Conservation (phyloP, 108 stramenopile species). For the Cyclotella kingstonii region DNA sequence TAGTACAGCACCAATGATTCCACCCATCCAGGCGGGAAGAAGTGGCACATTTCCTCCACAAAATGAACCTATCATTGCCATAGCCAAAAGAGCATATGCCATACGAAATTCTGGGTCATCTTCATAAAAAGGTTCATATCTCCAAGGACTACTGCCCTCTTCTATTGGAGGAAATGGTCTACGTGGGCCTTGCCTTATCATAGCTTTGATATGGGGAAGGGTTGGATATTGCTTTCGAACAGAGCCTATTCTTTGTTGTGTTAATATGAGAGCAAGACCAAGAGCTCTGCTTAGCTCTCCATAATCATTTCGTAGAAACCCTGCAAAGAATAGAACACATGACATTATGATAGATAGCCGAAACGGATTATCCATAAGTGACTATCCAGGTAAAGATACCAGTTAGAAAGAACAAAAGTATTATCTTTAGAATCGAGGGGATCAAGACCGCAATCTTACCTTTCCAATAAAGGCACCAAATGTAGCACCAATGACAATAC, state of each 20-base stretch:
- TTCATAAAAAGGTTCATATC: constrained; percentile 39
- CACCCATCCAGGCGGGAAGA: constrained; percentile 80
- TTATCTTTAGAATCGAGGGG: neutral
- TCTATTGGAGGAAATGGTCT: constrained; percentile 70
- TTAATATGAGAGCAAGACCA: constrained; percentile 63
- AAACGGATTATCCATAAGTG: constrained; percentile 38
- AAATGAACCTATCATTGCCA: constrained; percentile 70
- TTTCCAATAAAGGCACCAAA: constrained; percentile 59
- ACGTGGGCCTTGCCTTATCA: constrained; percentile 50
- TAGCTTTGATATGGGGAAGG: constrained; percentile 57
- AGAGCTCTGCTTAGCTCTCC: constrained; percentile 74
- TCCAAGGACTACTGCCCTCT: constrained; percentile 61
- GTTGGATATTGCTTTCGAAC: constrained; percentile 73
- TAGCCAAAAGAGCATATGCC: constrained; percentile 62
- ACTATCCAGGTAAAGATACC: constrained; percentile 8
- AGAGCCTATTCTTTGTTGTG: constrained; percentile 46
- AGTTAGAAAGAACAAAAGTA: neutral
- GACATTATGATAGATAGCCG: constrained; percentile 29
- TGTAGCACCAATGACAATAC: constrained; percentile 49
- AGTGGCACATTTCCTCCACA: constrained; percentile 81
- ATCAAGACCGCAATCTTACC: constrained; percentile 31
- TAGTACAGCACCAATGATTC: constrained; percentile 57
- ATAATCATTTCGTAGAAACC: constrained; percentile 65
- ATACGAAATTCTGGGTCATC: constrained; percentile 76
- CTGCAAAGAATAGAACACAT: constrained; percentile 39